Evolutionary conservation across 768 basidiomycete species (phyloP).

Genomic region (Glaciozyma martinii): DNA sequence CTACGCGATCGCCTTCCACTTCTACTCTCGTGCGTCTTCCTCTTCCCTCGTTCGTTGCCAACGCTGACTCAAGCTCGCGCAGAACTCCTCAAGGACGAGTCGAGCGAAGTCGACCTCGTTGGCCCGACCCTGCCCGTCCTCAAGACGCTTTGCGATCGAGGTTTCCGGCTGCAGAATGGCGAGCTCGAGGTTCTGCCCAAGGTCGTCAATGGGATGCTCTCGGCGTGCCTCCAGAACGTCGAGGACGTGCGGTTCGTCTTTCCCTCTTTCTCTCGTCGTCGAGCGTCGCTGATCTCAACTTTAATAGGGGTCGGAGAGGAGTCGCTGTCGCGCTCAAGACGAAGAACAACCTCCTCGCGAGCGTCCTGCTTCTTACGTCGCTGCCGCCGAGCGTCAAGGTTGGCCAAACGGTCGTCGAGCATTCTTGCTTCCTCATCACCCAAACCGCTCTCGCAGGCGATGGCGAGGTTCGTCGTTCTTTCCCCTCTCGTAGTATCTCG

Average conservation of each 20-base stretch:
- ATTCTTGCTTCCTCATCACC: conserved; percentile 70
- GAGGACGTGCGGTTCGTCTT: conserved; percentile 80
- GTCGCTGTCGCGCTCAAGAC: conserved; percentile 67
- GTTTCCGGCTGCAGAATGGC: conserved; percentile 40
- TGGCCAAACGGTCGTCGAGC: conserved; percentile 67
- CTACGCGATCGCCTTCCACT: conserved; percentile 63
- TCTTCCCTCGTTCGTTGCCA: neutral
- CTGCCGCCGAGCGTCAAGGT: conserved; percentile 59
- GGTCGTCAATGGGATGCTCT: conserved; percentile 54
- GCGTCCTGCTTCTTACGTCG: conserved; percentile 74
- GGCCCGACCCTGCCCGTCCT: conserved; percentile 71
- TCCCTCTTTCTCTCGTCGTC: neutral
- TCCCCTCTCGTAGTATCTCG: neutral
- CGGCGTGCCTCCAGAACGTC: conserved; percentile 70
- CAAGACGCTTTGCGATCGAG: conserved; percentile 57
- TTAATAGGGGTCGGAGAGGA: conserved; percentile 65
- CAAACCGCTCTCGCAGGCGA: conserved; percentile 63
- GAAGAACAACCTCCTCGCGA: conserved; percentile 79
- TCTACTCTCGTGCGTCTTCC: conserved; percentile 59
- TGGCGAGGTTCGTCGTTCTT: conserved; percentile 48
- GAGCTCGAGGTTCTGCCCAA: conserved; percentile 48
- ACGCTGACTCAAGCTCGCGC: neutral
- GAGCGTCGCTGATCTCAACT: neutral
- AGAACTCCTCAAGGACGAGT: conserved; percentile 83
- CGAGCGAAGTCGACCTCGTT: conserved; percentile 64